Conservation (phyloP, 495 filamentous ascomycete genomes). For the Hyaloscypha variabilis region DNA sequence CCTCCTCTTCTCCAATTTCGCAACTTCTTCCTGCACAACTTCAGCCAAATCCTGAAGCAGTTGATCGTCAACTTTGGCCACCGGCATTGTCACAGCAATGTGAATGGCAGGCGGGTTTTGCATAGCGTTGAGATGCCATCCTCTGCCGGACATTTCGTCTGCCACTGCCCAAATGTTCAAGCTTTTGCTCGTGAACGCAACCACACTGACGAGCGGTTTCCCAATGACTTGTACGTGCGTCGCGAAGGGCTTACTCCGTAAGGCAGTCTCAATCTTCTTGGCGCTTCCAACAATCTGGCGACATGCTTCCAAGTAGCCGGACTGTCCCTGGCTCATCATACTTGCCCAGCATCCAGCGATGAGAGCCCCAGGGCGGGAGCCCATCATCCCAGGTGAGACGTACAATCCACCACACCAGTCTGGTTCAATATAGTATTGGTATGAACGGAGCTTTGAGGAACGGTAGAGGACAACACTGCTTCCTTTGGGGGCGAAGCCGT, state of each 20-base stretch:
- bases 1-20: slow-evolving; percentile 62
- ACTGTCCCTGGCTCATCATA: slow-evolving; percentile 83
- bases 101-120: slow-evolving; percentile 92
- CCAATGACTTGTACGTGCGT: slow-evolving; percentile 82
- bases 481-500: slow-evolving; percentile 97
- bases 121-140: slow-evolving; percentile 93
- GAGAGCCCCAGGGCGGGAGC: slow-evolving; percentile 87
- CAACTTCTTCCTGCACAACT: slow-evolving; percentile 69
- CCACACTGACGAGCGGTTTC: slow-evolving; percentile 85
- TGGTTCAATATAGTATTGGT: slow-evolving; percentile 95
- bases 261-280: slow-evolving; percentile 78
- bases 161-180: slow-evolving; percentile 88
- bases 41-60: slow-evolving; percentile 76
- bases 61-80: slow-evolving; percentile 73
- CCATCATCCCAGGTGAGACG: slow-evolving; percentile 86
- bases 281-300: slow-evolving; percentile 83
- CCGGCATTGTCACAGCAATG: slow-evolving; percentile 87
- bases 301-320: slow-evolving; percentile 85
- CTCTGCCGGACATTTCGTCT: slow-evolving; percentile 75
- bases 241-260: slow-evolving; percentile 68
- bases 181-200: slow-evolving; percentile 79
- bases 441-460: slow-evolving; percentile 68
- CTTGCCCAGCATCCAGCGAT: slow-evolving; percentile 94
- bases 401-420: slow-evolving; percentile 97
- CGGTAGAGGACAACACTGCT: slow-evolving; percentile 92